phyloP scores from a whole-genome alignment of 495 filamentous ascomycete species.

The Aspergillus incahuasiensis region DNA sequence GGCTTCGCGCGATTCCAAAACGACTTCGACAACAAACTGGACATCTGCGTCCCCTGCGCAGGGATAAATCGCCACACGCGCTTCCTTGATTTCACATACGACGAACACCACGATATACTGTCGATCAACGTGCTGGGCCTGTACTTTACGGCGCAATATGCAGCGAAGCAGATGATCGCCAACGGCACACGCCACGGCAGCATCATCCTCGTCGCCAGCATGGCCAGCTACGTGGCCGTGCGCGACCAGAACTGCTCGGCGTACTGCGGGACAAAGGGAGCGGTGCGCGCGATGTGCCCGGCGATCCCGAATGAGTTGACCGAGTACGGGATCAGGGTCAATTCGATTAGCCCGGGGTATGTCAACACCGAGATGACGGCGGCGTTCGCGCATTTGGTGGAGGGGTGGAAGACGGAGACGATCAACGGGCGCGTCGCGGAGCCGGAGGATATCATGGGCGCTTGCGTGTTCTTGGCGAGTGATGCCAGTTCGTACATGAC shows the following conservation, averaged over 20 bases:
- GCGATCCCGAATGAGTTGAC: conserved; percentile 59
- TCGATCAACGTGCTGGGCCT: conserved; percentile 32
- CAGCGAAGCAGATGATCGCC: conserved; percentile 45
- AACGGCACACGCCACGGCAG: conserved; percentile 43
- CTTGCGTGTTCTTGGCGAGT: conserved; percentile 76
- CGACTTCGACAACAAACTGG: conserved; percentile 38
- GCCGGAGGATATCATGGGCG: conserved; percentile 76
- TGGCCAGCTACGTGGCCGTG: conserved; percentile 48
- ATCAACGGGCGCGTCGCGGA: conserved; percentile 69
- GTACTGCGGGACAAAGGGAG: conserved; percentile 66
- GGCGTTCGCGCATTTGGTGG: conserved; percentile 65
- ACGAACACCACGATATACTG: conserved; percentile 40
- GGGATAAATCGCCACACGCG: conserved; percentile 35
- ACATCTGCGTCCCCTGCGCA: conserved; percentile 39
- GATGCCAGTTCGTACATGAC: conserved; percentile 79
- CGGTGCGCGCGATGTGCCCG: conserved; percentile 61
- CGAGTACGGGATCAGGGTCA: conserved; percentile 38
- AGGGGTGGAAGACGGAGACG: conserved; percentile 65
- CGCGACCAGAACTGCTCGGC: conserved; percentile 74
- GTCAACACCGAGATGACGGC: conserved; percentile 43
- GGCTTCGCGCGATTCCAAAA: conserved; percentile 42
- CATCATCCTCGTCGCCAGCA: conserved; percentile 46
- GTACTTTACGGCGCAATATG: conserved; percentile 42
- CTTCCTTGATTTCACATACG: conserved; percentile 40
- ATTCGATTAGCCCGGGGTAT: conserved; percentile 44